Percentiles rank a stretch among this genome's conserved stretches.
Conservation (phyloP, 768 basidiomycete species). For the Scleroderma citrinum region DNA sequence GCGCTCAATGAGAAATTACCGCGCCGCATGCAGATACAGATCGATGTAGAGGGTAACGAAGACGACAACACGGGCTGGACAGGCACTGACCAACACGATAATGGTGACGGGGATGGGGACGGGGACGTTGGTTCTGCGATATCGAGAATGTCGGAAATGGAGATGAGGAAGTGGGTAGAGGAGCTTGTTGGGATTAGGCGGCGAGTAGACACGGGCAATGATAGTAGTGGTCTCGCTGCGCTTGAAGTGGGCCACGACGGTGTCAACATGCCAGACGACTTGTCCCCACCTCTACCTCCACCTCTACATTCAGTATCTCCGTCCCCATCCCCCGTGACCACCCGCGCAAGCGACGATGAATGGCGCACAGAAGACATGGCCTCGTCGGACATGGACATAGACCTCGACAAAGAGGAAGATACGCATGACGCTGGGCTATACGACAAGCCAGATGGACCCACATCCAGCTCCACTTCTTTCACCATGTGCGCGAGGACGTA, state of each 20-base stretch:
- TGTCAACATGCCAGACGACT: too few species aligned
- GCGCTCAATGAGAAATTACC: conserved; percentile 56
- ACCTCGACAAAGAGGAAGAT: too few species aligned
- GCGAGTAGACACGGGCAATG: background rate
- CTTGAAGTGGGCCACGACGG: too few species aligned
- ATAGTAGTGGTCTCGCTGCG: background rate
- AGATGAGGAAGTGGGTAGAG: background rate
- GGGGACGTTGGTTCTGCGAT: background rate
- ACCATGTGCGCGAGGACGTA: conserved; percentile 13
- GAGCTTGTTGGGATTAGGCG: background rate
- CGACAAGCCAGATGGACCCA: background rate
- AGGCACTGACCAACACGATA: too few species aligned
- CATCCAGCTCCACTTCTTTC: conserved; percentile 25
- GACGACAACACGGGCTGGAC: background rate
- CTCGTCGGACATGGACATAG: too few species aligned
- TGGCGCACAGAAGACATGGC: too few species aligned
- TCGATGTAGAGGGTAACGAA: conserved; percentile 13
- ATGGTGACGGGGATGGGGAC: background rate
- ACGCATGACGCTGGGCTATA: background rate
- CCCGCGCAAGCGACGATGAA: too few species aligned
- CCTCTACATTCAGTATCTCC: too few species aligned
- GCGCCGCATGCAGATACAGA: conserved; percentile 38
- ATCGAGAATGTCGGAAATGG: background rate
- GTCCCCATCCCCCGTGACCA: too few species aligned
- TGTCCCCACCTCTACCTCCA: too few species aligned